Base-by-base conservation (phyloP, 139 green algal species). In the Ostreobium quekettii region DNA sequence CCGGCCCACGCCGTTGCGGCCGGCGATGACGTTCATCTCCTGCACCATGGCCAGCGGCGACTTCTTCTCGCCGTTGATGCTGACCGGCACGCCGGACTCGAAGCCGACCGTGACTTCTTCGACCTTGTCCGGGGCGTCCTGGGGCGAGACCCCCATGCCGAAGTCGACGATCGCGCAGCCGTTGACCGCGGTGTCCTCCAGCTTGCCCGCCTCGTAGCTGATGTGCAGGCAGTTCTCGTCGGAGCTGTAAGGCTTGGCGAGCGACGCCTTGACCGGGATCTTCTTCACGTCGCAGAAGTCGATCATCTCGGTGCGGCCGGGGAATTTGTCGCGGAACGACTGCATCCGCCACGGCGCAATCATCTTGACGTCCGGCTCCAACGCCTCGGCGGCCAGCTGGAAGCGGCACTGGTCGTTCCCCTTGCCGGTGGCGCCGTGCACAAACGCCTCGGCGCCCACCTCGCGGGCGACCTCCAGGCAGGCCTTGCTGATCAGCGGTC, bases 261-360 rank as follows among this genome's bases (percentile, higher is more conserved):
- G 78, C 26, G 89, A 83, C 86, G 96, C 96, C 64, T 66, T 80
- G 32, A 92, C 80, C 2, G 73, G 64, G 28, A 93, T 82, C 58
- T 79, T 81, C 26, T 78, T 70, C 35, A 36, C 39, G 67, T 90
- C 91, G 4, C 90, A 90, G 65, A 95, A 97, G 24, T 78, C 73
- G 63, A 95, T 90, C 6, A 97, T 80, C 80, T 90, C 88, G 48
- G 83, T 90, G 64, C 91, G 78, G 38, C 82, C 90, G 71, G 87
- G 87, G 62, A 97, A 80, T 78, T 96, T 89, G 93, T n/a, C n/a
- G n/a, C n/a, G n/a, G n/a, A n/a, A n/a, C n/a, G n/a, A n/a, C n/a
- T 93, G 98, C 84, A 97, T 92, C 46, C 93, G 82, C 93, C 93
- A 99, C 36, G 93, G 93, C 3, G 93, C 91, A 49, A 99, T 96